These are phyloP conservation scores for Melanopsichium pennsylvanicum DNA, from an alignment of 1,284 basidiomycete genomes.

Conservation along the genomic window DNA sequence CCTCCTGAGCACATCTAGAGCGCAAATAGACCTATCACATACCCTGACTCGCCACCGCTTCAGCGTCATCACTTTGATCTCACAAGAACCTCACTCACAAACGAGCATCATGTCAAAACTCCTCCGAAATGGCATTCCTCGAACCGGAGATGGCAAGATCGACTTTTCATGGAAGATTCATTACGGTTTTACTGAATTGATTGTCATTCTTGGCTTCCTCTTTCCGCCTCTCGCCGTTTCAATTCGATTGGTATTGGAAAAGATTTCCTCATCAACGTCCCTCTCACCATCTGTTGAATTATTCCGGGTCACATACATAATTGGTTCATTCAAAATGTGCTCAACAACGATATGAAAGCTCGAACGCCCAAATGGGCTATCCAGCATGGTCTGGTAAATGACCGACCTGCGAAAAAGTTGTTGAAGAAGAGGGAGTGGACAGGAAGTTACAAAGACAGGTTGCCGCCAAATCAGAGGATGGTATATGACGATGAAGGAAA, in stretches of 20 bases:
- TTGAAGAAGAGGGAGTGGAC: slow-evolving; percentile 48
- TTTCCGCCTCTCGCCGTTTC: slow-evolving; percentile 75
- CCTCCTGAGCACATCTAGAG: no score
- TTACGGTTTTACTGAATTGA: slow-evolving; percentile 53
- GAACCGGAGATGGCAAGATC: slow-evolving; percentile 48
- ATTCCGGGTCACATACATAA: slow-evolving; percentile 68
- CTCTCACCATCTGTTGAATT: slow-evolving; percentile 82
- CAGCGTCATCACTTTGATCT: no score
- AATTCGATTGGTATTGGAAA: slow-evolving; percentile 88
- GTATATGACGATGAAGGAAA: slow-evolving; percentile 54
- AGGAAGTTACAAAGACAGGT: slow-evolving; percentile 39
- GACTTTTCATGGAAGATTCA: slow-evolving; percentile 47
- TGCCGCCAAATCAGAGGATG: slow-evolving; percentile 26
- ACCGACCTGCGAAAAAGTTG: slow-evolving; percentile 25
- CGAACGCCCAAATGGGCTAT: slow-evolving; percentile 57
- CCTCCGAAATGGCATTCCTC: slow-evolving; percentile 40
- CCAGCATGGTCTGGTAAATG: slow-evolving; percentile 53
- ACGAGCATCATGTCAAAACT: slow-evolving; percentile 30
- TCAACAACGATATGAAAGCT: slow-evolving; percentile 53
- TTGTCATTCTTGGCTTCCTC: slow-evolving; percentile 57
- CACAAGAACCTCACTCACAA: background rate
- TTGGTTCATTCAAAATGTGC: slow-evolving; percentile 51
- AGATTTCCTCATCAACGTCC: slow-evolving; percentile 90
- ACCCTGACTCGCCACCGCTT: no score
- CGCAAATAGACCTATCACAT: no score